A percentile compares a stretch with the other conserved stretches of the same genome.
phyloP scores from a whole-genome alignment of 768 basidiomycete species.

The Phanerochaete carnosa region DNA sequence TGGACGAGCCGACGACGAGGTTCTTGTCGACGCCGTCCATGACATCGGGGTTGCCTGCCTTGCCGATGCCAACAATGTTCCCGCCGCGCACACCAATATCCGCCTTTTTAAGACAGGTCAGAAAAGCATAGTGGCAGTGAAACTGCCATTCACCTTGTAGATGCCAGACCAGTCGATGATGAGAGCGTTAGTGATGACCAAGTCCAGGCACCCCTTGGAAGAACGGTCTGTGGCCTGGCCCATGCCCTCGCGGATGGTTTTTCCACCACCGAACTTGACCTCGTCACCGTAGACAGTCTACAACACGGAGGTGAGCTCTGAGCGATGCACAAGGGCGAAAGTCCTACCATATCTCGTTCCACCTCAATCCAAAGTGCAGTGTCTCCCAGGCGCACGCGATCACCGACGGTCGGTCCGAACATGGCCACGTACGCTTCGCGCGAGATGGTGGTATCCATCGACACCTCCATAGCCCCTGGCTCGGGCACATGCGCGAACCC shows the following conservation, averaged over 20 bases:
- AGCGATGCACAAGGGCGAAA: background rate
- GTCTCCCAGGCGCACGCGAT: constrained; percentile 85
- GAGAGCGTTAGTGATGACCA: constrained; percentile 93
- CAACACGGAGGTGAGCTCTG: background rate
- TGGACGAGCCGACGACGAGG: constrained; percentile 84
- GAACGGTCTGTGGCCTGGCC: constrained; percentile 81
- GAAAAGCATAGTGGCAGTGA: background rate
- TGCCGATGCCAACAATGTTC: constrained; percentile 84
- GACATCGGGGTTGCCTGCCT: constrained; percentile 93
- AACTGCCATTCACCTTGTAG: constrained; percentile 55
- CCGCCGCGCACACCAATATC: constrained; percentile 92
- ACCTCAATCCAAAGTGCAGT: constrained; percentile 90
- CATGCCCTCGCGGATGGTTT: constrained; percentile 95
- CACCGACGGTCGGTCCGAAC: constrained; percentile 94
- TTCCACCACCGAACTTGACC: constrained; percentile 97
- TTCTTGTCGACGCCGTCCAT: constrained; percentile 75
- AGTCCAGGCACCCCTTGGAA: constrained; percentile 70
- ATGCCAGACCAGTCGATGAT: constrained; percentile 95
- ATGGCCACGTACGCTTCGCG: constrained; percentile 83
- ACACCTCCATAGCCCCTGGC: constrained; percentile 53
- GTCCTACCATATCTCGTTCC: constrained; percentile 71
- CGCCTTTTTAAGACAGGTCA: constrained; percentile 48
- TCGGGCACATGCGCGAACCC: constrained; percentile 74
- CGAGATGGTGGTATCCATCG: constrained; percentile 51
- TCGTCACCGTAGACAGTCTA: constrained; percentile 93